phyloP scores from a whole-genome alignment of 176 grass and related monocot genomes.

The Microstegium vimineum region DNA sequence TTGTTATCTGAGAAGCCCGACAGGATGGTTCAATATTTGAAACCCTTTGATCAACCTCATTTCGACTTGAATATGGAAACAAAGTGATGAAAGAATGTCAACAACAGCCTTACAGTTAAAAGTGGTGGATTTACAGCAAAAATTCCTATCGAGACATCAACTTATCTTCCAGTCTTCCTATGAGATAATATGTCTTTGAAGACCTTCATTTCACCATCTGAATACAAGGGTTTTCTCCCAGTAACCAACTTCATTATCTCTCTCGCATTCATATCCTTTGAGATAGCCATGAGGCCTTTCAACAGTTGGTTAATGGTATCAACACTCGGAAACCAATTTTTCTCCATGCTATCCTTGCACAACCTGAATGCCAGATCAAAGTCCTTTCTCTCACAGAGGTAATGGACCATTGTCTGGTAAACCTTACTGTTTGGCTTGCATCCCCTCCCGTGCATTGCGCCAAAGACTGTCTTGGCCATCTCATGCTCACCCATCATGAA shows the following conservation, averaged over 20 bases:
- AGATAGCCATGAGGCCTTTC: slow-evolving; percentile 69
- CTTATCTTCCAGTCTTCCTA: slow-evolving; percentile 40
- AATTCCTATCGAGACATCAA: slow-evolving; percentile 17
- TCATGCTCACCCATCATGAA: slow-evolving; percentile 73
- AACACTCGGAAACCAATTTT: slow-evolving; percentile 73
- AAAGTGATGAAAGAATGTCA: slow-evolving; percentile 30
- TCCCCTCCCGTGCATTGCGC: slow-evolving; percentile 65
- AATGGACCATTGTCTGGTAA: slow-evolving; percentile 98
- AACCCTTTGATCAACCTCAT: slow-evolving; percentile 23
- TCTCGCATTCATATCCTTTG: slow-evolving; percentile 56
- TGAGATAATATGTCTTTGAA: slow-evolving; percentile 59
- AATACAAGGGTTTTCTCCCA: slow-evolving; percentile 53
- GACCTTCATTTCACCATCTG: slow-evolving; percentile 47
- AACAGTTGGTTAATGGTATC: slow-evolving; percentile 52
- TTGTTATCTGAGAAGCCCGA: neutral
- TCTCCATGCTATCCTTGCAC: slow-evolving; percentile 83
- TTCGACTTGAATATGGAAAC: neutral
- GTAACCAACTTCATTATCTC: slow-evolving; percentile 77
- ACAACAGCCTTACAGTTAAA: slow-evolving; percentile 45
- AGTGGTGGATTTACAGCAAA: slow-evolving; percentile 42
- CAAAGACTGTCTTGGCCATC: slow-evolving; percentile 80
- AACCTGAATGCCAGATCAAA: slow-evolving; percentile 71
- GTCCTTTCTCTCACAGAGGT: slow-evolving; percentile 68
- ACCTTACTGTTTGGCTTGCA: slow-evolving; percentile 71
- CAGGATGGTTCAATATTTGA: slow-evolving; percentile 18